Conservation (phyloP, 495 filamentous ascomycete genomes). For the Tuber borchii region DNA sequence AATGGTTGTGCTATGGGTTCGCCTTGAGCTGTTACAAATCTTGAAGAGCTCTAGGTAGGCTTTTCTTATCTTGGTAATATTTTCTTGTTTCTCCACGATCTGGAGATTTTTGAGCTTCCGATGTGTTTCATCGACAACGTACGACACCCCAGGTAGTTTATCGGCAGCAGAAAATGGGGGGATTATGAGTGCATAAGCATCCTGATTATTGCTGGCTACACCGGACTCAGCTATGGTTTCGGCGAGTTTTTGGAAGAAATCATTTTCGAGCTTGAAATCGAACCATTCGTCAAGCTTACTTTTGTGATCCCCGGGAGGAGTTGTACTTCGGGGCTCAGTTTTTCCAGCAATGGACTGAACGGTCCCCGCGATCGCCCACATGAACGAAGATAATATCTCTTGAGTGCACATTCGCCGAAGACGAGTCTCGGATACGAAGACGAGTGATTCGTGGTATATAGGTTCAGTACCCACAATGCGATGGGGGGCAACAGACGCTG, state of each 20-base stretch:
- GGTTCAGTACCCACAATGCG: background rate
- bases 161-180: conserved; percentile 9
- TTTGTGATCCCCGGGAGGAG: background rate
- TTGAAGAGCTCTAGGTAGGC: background rate
- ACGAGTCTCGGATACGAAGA: conserved; percentile 2
- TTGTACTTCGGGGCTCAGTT: background rate
- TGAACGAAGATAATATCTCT: conserved; percentile 31
- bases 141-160: conserved; percentile 15
- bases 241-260: background rate
- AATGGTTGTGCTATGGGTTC: background rate
- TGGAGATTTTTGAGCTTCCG: background rate
- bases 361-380: conserved; percentile 24
- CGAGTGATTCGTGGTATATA: background rate
- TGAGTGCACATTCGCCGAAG: conserved; percentile 21
- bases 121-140: background rate
- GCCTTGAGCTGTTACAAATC: background rate
- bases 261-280: conserved; percentile 3
- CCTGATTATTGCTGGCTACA: background rate
- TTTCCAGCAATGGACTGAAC: background rate
- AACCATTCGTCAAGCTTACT: background rate
- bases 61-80: background rate
- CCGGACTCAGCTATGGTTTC: background rate
- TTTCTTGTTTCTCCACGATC: background rate
- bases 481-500: background rate
- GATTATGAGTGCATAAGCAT: conserved; percentile 17